phyloP scores from a whole-genome alignment of 2,329 filamentous ascomycete genomes.

The Aspergillus awamori region DNA sequence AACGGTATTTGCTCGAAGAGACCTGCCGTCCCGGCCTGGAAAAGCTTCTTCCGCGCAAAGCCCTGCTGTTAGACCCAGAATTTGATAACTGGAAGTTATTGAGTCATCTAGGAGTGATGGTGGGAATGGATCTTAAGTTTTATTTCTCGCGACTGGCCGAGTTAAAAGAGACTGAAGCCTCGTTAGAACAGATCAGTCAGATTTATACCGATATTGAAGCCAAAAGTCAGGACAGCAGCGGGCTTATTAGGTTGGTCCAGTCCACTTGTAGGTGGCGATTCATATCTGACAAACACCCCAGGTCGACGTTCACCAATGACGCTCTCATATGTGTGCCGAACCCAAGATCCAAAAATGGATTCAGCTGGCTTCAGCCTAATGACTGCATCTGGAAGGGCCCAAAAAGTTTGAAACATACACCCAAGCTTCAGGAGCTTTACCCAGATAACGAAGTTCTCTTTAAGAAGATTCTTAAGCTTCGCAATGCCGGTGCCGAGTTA shows the following conservation, averaged over 20 bases:
- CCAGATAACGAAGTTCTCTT: not conserved
- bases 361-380: not conserved
- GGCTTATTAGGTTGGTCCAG: not conserved
- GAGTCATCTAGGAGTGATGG: not conserved
- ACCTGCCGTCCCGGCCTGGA: not conserved
- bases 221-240: not conserved
- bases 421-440: not conserved
- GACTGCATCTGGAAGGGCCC: not conserved
- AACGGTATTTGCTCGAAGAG: not conserved
- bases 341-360: not conserved
- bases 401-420: not conserved
- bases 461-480: not conserved
- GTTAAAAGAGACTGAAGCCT: not conserved
- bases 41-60: not conserved
- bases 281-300: not conserved
- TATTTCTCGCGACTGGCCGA: not conserved
- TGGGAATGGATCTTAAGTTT: not conserved
- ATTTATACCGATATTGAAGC: not conserved
- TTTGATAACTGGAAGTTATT: not conserved
- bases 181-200: not conserved
- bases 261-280: not conserved
- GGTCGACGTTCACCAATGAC: not conserved
- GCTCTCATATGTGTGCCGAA: not conserved
- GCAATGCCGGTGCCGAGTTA: not conserved
- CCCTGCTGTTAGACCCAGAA: not conserved